Base-by-base conservation (phyloP, 2,329 filamentous ascomycete genomes). In the Colletotrichum sansevieriae region DNA sequence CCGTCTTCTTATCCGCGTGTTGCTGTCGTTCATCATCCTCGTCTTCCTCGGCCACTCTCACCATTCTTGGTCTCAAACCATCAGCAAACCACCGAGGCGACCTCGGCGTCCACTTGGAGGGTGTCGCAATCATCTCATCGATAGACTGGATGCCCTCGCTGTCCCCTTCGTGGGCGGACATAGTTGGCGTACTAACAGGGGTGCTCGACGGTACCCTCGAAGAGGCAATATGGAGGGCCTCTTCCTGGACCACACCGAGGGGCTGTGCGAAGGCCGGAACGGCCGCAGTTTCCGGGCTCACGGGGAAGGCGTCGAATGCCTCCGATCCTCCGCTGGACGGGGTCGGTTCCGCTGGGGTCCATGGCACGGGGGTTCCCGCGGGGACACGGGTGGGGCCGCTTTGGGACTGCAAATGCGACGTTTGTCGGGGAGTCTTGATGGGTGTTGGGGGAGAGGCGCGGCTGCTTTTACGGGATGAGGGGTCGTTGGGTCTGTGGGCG, bases 211-310 rank as follows among this genome's bases (percentile, higher is more conserved):
- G 15, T 10, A 33, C 25, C 10, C 49, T 51, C 12, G 20, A 25
- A 51, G 13, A 25, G 12, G 29, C n/a, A n/a, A 13, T 13, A 12
- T 52, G 49, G 33, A 15, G 49, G 33, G 25, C 15, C 22, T 8
- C 33, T 15, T 35, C 49, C 33, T n/a, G 25, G n/a, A 25, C 13
- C 25, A 33, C 15, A 3, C 49, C 49, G 20, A 33, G 37, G 37
- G 37, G 33, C 22, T 52, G 49, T 10, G 25, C 49, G 49, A 33
- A 13, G 2, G 13, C 39, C 4, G 18, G 33, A 10, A 33, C 29
- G 2, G 13, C 39, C 4, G 18, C 44, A 10, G 43, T 51, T 8
- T 35, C 43, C 4, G 62, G 55, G 56, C 62, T 65, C 25, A 65
- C 46, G 13, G 55, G 37, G 7, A 65, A 65, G 3, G 25, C 13